Conservation (phyloP, 139 green algal genomes). For the Chlorella vulgaris region DNA sequence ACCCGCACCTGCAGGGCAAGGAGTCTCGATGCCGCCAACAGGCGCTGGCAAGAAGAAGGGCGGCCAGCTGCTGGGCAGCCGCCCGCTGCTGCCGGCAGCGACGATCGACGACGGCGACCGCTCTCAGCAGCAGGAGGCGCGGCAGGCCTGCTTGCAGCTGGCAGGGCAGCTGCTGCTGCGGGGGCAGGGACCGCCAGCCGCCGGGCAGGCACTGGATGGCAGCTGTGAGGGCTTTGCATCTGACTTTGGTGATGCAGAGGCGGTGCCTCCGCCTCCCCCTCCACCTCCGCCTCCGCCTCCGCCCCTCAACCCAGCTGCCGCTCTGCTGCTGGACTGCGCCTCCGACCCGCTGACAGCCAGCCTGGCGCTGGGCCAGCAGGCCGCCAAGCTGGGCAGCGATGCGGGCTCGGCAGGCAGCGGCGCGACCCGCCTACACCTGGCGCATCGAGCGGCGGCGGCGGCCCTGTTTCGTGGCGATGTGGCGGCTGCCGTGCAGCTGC, state of each 20-base stretch:
- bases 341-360: constrained; percentile 16
- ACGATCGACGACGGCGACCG: neutral
- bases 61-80: neutral
- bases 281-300: neutral
- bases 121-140: constrained; percentile 13
- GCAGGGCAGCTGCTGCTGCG: neutral
- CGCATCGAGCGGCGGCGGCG: constrained; percentile 35
- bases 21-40: no score
- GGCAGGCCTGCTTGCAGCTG: constrained; percentile 18
- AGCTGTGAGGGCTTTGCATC: no score
- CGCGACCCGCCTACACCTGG: neutral
- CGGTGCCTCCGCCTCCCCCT: neutral
- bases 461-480: constrained; percentile 38
- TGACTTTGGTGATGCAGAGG: no score
- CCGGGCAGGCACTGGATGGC: neutral
- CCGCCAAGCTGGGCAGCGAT: neutral
- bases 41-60: constrained; percentile 34
- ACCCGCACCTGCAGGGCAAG: neutral
- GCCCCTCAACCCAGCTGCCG: neutral
- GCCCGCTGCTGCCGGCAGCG: neutral
- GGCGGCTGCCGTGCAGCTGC: constrained; percentile 29
- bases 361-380: constrained; percentile 3
- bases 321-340: constrained; percentile 8
- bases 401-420: neutral
- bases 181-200: neutral